Base-by-base conservation (phyloP, 495 filamentous ascomycete genomes). In the Echria macrotheca region DNA sequence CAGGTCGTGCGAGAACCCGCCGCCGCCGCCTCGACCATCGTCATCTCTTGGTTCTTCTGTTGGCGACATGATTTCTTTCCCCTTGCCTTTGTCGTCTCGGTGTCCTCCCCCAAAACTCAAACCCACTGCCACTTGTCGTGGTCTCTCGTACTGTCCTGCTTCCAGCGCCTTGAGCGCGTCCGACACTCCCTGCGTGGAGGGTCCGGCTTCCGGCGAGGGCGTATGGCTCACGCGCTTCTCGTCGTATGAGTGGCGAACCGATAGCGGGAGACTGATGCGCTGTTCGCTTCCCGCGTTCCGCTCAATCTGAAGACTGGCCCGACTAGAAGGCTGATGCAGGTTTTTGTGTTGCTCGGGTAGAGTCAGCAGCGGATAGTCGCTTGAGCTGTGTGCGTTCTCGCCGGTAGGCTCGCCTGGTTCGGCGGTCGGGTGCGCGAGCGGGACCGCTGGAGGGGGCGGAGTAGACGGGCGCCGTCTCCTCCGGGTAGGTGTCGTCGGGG, bases 291-390 rank as follows among this genome's bases (percentile, higher is more conserved):
- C 83, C 50, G 78, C 76, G 49, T 75, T 82, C 53, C 77, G 79
- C 53, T 88, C 84, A 43, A 87, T 78, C 49, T 83, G 71, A 23
- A 85, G 68, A 57, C 82, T 87, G 41, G 72, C 63, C 15, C 72
- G 63, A 37, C 67, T 77, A 24, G 78, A 75, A 40, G 76, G 75
- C 9, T 70, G 69, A 47, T 71, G 70, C 33, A 82, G 72, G 51
- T 67, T 79, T 57, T 78, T 77, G 36, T 78, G 81, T 53, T 79
- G 78, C 54, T 88, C 83, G 38, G 83, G 78, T 25, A 86, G 74
- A 10, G 81, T 79, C 43, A 89, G 74, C 14, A 89, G 78, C 12
- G 85, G 85, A 56, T 79, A 81, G 37, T 81, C 81, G 69, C 81
- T 81, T 66, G 80, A 69, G 11, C 64, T 64, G 52, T 60, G 61